Evolutionary conservation across 2,329 filamentous ascomycete genomes (phyloP).

Genomic region (Mariannaea sp.): DNA sequence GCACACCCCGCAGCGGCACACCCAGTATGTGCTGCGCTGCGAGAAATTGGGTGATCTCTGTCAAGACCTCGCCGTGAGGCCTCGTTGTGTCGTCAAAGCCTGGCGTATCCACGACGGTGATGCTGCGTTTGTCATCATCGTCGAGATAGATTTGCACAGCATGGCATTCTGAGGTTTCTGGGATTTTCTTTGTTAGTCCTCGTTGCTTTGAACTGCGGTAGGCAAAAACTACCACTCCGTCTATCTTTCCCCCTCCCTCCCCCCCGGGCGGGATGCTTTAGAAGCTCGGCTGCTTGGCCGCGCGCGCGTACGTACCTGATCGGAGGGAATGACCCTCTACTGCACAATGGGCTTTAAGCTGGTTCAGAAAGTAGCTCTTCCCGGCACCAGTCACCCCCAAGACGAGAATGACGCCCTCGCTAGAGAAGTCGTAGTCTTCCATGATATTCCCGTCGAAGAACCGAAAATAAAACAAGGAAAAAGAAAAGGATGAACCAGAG

Average conservation of each 20-base stretch:
- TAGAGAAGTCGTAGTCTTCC: conserved; percentile 6
- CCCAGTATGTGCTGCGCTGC: background rate
- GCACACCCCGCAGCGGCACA: conserved; percentile 2
- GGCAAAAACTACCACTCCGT: no score
- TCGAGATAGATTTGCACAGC: conserved; percentile 5
- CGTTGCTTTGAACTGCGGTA: no score
- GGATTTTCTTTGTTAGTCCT: background rate
- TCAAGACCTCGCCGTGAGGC: conserved; percentile 9
- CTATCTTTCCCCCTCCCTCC: no score
- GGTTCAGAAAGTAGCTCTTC: conserved; percentile 20
- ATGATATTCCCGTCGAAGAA: background rate
- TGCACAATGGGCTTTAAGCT: conserved; percentile 11
- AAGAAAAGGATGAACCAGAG: background rate
- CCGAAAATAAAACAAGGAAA: background rate
- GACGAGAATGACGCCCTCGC: conserved; percentile 13
- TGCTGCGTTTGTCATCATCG: background rate
- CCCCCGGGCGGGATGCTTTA: no score
- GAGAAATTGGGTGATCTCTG: conserved; percentile 2
- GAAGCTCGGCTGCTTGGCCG: no score
- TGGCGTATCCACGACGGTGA: conserved; percentile 20
- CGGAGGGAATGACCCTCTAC: conserved; percentile 10
- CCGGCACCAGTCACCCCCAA: conserved; percentile 15
- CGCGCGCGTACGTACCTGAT: conserved; percentile 9
- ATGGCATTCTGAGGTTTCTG: conserved; percentile 5
- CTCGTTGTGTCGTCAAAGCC: conserved; percentile 24